These are phyloP conservation scores for Aspergillus homomorphus DNA, from an alignment of 495 filamentous ascomycete species.

Conservation along the genomic window DNA sequence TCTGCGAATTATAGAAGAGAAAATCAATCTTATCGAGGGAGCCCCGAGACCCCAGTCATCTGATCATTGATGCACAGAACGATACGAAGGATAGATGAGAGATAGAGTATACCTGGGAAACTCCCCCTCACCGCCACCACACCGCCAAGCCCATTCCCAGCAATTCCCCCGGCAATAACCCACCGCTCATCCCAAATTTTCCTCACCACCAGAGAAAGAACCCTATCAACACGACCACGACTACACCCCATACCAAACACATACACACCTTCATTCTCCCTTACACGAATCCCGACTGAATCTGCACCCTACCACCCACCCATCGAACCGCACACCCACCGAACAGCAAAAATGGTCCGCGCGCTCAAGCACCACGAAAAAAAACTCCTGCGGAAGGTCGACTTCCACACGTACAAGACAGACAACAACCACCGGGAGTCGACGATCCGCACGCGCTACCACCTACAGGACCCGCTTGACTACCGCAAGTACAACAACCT, in stretches of 20 bases:
- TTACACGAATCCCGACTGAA: no score
- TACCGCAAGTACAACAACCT: slow-evolving; percentile 86
- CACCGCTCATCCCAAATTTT: slow-evolving; percentile 7
- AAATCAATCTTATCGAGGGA: no score
- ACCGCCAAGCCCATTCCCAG: neutral
- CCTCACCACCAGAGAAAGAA: neutral
- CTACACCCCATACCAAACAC: no score
- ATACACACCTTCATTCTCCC: no score
- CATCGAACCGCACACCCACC: neutral
- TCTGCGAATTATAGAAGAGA: no score
- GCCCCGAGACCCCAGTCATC: no score
- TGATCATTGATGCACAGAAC: no score
- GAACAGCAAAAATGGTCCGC: slow-evolving; percentile 73
- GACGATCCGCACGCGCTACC: slow-evolving; percentile 76
- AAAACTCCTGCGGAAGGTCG: slow-evolving; percentile 84
- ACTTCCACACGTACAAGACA: slow-evolving; percentile 90
- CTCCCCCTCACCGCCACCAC: neutral
- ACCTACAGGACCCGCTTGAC: slow-evolving; percentile 81
- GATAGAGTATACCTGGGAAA: no score
- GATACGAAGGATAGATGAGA: no score
- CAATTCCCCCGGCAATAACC: neutral
- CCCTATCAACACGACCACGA: neutral
- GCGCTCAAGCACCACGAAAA: slow-evolving; percentile 92
- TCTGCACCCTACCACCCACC: no score
- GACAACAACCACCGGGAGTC: slow-evolving; percentile 82